phyloP scores from a whole-genome alignment of 2,329 filamentous ascomycete species.

The Hyphodiscus sp. region DNA sequence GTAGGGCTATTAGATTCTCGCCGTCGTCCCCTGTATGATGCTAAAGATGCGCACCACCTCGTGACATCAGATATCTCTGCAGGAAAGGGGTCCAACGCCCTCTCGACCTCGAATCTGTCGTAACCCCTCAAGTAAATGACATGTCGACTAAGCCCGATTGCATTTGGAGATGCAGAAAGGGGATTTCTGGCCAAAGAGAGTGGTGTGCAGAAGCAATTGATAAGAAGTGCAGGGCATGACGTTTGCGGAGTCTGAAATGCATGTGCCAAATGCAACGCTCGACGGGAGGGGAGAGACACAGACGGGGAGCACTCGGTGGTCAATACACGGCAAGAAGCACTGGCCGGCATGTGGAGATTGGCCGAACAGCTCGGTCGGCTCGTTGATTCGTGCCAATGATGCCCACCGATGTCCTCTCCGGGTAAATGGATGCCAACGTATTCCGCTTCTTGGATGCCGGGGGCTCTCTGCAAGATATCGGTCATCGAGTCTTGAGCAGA shows the following conservation, averaged over 20 bases:
- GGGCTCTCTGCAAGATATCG: neutral
- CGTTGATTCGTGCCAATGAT: neutral
- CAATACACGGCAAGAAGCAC: neutral
- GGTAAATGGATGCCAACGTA: neutral
- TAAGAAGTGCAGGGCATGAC: neutral
- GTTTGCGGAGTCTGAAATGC: neutral
- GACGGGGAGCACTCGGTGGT: neutral
- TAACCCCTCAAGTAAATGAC: neutral
- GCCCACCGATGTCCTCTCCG: neutral
- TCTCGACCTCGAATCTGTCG: neutral
- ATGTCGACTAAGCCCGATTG: neutral
- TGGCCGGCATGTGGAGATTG: neutral
- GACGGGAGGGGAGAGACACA: neutral
- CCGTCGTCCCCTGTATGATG: neutral
- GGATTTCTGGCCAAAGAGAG: neutral
- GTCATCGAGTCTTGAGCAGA: neutral
- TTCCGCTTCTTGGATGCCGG: neutral
- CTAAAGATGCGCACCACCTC: neutral
- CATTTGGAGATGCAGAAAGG: neutral
- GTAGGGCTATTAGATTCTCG: neutral
- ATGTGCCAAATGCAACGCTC: neutral
- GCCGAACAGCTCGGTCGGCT: neutral
- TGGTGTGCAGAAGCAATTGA: neutral
- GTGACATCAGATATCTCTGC: neutral
- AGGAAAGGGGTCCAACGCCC: neutral